Conservation (phyloP, 805 yeast species). For the Ogataea methanolica region DNA sequence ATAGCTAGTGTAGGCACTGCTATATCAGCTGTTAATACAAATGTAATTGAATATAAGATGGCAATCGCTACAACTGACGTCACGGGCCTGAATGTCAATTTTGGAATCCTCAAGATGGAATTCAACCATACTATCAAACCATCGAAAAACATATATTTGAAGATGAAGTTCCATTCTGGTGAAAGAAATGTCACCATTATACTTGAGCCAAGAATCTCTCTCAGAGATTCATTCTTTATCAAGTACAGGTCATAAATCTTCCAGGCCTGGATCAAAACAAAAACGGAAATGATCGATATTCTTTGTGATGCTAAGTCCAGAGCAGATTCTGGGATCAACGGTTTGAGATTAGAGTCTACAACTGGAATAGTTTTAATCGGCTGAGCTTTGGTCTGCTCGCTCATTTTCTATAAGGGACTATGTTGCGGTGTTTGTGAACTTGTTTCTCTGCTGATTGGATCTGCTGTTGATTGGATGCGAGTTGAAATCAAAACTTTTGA, state of each 20-base stretch:
- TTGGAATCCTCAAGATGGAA: conserved; percentile 73
- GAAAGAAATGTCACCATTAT: conserved; percentile 33
- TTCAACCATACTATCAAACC: conserved; percentile 63
- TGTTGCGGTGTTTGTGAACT: not conserved
- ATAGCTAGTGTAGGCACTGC: conserved; percentile 40
- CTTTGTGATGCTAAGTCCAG: conserved; percentile 79
- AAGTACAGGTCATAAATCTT: conserved; percentile 69
- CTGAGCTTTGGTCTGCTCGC: not conserved
- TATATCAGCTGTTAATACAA: conserved; percentile 49
- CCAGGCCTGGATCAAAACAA: conserved; percentile 77
- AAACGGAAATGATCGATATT: conserved; percentile 57
- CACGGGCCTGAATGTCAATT: conserved; percentile 58
- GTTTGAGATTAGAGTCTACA: conserved; percentile 2
- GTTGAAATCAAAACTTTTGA: no score
- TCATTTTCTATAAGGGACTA: not conserved
- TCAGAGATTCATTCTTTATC: conserved; percentile 41
- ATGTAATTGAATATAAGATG: conserved; percentile 43
- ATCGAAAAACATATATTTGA: conserved; percentile 73
- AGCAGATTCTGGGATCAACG: conserved; percentile 59
- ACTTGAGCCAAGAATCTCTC: conserved; percentile 17
- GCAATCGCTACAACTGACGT: conserved; percentile 46
- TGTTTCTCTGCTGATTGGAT: no score
- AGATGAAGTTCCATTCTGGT: conserved; percentile 53
- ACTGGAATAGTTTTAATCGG: not conserved
- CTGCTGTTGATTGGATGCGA: no score